phyloP scores from a whole-genome alignment of 441 rosid species.

The Adansonia madagascariensis region DNA sequence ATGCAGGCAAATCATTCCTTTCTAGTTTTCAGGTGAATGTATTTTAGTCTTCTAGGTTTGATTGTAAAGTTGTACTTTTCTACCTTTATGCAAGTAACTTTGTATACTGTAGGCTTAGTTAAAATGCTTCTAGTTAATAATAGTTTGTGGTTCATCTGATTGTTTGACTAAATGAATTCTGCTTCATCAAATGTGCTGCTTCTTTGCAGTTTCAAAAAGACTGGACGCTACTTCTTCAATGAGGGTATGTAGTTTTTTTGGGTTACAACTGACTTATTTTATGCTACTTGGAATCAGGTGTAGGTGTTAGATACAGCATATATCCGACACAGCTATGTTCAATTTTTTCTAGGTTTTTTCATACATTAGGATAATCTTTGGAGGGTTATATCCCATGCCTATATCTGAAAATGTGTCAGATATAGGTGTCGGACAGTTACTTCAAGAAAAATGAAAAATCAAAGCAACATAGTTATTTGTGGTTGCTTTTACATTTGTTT shows the following conservation, averaged over 20 bases:
- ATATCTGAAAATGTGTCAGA: no score
- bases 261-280: not conserved
- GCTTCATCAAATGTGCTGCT: constrained; percentile 5
- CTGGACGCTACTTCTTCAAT: constrained; percentile 19
- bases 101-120: not conserved
- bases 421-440: no score
- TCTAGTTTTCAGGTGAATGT: not conserved
- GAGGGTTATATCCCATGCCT: no score
- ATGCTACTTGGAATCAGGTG: no score
- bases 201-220: constrained; percentile 36
- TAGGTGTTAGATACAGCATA: no score
- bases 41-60: constrained; percentile 11
- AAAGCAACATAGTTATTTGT: no score
- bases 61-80: constrained; percentile 5
- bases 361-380: no score
- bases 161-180: not conserved
- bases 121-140: not conserved
- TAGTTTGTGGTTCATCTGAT: not conserved
- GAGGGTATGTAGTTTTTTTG: constrained; percentile 6
- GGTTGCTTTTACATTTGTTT: not conserved
- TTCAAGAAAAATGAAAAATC: no score
- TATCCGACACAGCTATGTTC: no score
- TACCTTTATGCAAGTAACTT: not conserved
- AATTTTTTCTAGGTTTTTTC: no score
- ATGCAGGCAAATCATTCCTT: not conserved